These are phyloP conservation scores for Podospora bellae-mahoneyi DNA, from an alignment of 495 filamentous ascomycete genomes.

Conservation along the genomic window DNA sequence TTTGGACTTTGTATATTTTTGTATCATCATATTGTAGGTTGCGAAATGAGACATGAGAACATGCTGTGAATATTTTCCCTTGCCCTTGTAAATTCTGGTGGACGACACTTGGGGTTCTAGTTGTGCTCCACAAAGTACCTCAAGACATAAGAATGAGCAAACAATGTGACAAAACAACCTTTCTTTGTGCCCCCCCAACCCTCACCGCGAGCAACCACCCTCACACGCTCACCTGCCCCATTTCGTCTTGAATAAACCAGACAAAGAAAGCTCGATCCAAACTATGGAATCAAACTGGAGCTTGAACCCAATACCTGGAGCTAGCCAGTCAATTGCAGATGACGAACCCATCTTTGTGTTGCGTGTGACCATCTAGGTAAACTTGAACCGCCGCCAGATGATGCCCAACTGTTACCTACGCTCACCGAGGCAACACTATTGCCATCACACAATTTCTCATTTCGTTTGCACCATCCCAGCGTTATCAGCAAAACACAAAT, in stretches of 20 bases:
- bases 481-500: background rate
- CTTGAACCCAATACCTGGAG: no score
- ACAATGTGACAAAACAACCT: background rate
- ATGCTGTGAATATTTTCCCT: no score
- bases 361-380: background rate
- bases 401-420: background rate
- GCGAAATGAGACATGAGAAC: no score
- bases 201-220: background rate
- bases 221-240: background rate
- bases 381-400: background rate
- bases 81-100: no score
- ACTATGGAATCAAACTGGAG: no score
- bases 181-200: background rate
- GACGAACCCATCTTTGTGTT: background rate
- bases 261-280: background rate
- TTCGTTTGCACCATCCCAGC: background rate
- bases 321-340: background rate
- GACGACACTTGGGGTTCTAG: no score
- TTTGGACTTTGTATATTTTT: no score
- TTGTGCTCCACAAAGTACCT: no score
- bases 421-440: background rate
- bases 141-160: background rate
- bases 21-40: no score
- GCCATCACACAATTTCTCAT: background rate
- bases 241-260: background rate